phyloP scores from a whole-genome alignment of 2,329 filamentous ascomycete genomes.

The Didymella pinodella region DNA sequence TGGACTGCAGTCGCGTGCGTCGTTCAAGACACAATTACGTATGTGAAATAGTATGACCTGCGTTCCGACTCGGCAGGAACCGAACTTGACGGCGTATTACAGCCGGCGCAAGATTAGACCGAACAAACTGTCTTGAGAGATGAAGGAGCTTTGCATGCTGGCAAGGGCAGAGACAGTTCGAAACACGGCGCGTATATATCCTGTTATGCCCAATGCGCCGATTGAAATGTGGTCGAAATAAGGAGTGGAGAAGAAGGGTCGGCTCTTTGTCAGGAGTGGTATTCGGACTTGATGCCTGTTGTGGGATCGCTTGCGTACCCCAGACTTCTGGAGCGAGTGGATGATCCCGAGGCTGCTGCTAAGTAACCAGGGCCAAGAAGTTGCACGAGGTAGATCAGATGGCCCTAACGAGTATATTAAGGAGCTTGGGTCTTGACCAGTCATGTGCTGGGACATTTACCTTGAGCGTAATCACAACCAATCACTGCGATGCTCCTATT shows the following conservation, averaged over 20 bases:
- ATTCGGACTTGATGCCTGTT: slow-evolving; percentile 31
- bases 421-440: slow-evolving; percentile 28
- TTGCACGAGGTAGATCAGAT: slow-evolving; percentile 35
- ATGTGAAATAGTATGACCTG: slow-evolving; percentile 9
- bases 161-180: slow-evolving; percentile 12
- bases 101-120: slow-evolving; percentile 2
- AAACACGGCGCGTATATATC: slow-evolving; percentile 14
- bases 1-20: slow-evolving; percentile 10
- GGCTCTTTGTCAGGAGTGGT: slow-evolving; percentile 22
- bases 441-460: slow-evolving; percentile 23
- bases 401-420: slow-evolving; percentile 33
- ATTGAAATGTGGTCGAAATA: slow-evolving; percentile 25
- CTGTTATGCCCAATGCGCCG: not conserved
- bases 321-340: slow-evolving; percentile 18
- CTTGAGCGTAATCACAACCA: slow-evolving; percentile 12
- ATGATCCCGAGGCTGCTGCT: slow-evolving; percentile 1
- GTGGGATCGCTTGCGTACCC: slow-evolving; percentile 30
- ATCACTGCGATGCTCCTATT: not conserved
- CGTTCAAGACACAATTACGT: slow-evolving; percentile 11
- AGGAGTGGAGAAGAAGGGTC: slow-evolving; percentile 20
- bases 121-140: not conserved
- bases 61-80: not conserved
- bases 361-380: slow-evolving; percentile 14
- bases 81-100: not conserved
- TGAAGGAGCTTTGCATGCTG: slow-evolving; percentile 1